Conservation (phyloP, 805 yeast species). For the Wickerhamiella brachini region DNA sequence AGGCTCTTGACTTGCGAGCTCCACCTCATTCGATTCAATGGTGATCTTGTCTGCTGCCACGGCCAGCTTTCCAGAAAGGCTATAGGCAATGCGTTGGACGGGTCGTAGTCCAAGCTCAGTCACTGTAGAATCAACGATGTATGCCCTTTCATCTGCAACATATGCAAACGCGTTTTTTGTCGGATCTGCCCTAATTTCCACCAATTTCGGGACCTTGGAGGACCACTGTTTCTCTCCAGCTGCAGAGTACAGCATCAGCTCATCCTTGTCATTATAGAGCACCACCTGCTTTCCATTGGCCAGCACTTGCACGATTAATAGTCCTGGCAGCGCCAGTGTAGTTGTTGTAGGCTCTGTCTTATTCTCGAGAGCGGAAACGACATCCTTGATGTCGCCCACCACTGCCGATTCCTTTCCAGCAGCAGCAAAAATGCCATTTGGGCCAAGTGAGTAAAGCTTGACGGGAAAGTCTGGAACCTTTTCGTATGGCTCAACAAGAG, state of each 20-base stretch:
- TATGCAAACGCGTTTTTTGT: constrained; percentile 2
- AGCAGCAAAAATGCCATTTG: constrained; percentile 7
- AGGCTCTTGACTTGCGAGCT: neutral
- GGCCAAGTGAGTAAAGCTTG: neutral
- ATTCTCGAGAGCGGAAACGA: neutral
- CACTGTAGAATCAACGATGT: neutral
- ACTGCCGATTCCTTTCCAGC: constrained; percentile 10
- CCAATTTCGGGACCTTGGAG: neutral
- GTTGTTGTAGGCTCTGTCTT: neutral
- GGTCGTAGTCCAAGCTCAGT: neutral
- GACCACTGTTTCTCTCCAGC: constrained; percentile 5
- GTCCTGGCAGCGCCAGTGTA: neutral
- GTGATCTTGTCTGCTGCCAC: neutral
- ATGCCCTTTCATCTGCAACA: neutral
- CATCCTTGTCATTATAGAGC: neutral
- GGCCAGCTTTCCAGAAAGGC: neutral
- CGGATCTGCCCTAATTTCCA: constrained; percentile 1
- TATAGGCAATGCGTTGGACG: neutral
- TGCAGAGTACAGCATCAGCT: neutral
- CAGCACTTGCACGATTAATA: constrained; percentile 5
- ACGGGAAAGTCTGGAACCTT: constrained; percentile 4
- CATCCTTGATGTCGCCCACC: constrained; percentile 4
- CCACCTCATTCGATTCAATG: neutral
- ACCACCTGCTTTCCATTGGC: constrained; percentile 11
- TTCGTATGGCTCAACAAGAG: constrained; percentile 5